A percentile compares a stretch with the other conserved stretches of the same genome.
Evolutionary conservation across 108 stramenopile genomes (phyloP).

Genomic region (Nitzschia putrida): DNA sequence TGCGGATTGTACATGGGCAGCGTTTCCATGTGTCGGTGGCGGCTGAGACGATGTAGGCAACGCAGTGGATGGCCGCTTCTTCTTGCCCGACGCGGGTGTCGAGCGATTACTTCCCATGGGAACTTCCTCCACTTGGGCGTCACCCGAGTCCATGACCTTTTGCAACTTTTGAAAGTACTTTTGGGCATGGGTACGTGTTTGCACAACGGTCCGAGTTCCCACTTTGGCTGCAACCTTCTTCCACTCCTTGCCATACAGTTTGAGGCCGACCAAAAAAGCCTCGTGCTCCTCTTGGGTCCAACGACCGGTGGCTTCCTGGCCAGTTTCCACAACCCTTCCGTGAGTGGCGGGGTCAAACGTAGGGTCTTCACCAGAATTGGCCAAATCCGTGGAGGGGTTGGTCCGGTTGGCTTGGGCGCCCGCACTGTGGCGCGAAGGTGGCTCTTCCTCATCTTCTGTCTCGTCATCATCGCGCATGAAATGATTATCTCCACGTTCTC

Average conservation of each 20-base stretch:
- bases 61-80: constrained; percentile 13
- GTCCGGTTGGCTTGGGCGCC: background rate
- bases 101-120: constrained; percentile 30
- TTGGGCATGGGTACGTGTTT: constrained; percentile 98
- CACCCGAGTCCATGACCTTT: constrained; percentile 56
- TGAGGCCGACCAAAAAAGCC: constrained; percentile 84
- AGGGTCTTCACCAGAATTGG: background rate
- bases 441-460: constrained; percentile 15
- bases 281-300: constrained; percentile 93
- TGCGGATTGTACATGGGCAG: constrained; percentile 28
- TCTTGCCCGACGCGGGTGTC: constrained; percentile 25
- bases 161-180: constrained; percentile 98
- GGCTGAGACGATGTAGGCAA: background rate
- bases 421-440: background rate
- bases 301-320: constrained; percentile 81
- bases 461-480: constrained; percentile 11
- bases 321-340: constrained; percentile 72
- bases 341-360: constrained; percentile 48
- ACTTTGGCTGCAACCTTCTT: constrained; percentile 90
- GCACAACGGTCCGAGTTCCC: constrained; percentile 95
- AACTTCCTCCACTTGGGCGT: constrained; percentile 20
- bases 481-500: constrained; percentile 5
- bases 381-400: constrained; percentile 1
- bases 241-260: constrained; percentile 94
- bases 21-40: background rate